Evolutionary conservation across 305 asterid species (phyloP).

Genomic region (Coffea humblotiana): DNA sequence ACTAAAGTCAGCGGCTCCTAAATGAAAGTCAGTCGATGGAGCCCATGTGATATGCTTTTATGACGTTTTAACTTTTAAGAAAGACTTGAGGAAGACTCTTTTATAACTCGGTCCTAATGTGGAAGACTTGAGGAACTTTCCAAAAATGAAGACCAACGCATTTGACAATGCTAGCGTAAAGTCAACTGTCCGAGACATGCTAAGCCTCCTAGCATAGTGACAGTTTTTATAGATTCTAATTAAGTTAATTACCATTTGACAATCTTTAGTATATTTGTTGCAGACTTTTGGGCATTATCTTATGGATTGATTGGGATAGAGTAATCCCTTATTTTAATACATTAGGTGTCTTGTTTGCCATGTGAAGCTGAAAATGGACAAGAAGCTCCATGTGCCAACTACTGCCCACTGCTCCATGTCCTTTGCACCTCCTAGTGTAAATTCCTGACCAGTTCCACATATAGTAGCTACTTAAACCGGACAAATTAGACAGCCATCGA

Average conservation of each 20-base stretch:
- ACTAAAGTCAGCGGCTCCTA: background rate
- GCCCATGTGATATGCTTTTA: background rate
- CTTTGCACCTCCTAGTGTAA: background rate
- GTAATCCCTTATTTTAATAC: background rate
- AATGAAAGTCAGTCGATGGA: background rate
- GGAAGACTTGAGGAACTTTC: background rate
- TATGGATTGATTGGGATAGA: background rate
- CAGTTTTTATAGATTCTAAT: no score
- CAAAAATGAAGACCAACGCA: background rate
- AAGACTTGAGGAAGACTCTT: background rate
- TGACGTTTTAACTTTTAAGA: background rate
- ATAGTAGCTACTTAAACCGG: constrained; percentile 9
- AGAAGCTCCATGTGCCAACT: constrained; percentile 22
- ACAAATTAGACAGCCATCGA: constrained; percentile 5
- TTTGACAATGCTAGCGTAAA: background rate
- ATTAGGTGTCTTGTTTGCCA: constrained; percentile 23
- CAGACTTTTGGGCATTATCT: no score
- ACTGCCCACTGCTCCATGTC: constrained; percentile 35
- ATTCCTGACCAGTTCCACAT: background rate
- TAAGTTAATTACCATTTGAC: no score
- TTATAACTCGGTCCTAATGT: background rate
- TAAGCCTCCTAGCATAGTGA: background rate
- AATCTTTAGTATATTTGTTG: no score
- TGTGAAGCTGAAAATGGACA: constrained; percentile 19
- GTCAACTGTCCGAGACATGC: background rate